Evolutionary conservation across 768 basidiomycete genomes (phyloP).

Genomic region (Exidia glandulosa): DNA sequence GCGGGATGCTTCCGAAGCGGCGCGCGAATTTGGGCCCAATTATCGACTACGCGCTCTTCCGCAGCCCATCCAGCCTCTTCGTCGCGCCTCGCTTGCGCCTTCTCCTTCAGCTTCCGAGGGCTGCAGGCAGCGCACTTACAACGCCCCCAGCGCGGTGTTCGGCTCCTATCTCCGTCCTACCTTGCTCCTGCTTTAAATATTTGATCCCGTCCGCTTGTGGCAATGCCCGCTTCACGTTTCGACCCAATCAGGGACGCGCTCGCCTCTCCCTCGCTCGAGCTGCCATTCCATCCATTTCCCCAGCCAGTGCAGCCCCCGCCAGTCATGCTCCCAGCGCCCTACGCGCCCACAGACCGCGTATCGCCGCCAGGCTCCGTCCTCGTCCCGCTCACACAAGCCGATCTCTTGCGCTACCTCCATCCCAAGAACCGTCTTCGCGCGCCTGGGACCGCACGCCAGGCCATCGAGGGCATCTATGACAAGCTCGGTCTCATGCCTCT

Average conservation of each 20-base stretch:
- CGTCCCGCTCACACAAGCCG: constrained; percentile 49
- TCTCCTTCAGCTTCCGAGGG: too few species aligned
- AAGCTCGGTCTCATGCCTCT: constrained; percentile 31
- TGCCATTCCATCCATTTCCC: background rate
- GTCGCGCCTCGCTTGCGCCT: too few species aligned
- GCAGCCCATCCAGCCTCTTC: too few species aligned
- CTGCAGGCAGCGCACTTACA: too few species aligned
- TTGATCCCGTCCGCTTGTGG: background rate
- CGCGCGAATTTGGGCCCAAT: background rate
- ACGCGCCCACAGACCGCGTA: constrained; percentile 51
- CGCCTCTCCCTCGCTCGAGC: background rate
- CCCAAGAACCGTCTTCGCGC: constrained; percentile 8
- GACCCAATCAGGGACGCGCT: constrained; percentile 76
- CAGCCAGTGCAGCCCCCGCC: constrained; percentile 18
- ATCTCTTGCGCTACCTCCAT: constrained; percentile 39
- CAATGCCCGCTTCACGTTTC: constrained; percentile 35
- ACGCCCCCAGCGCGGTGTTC: too few species aligned
- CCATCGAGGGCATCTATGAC: background rate
- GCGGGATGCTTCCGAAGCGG: too few species aligned
- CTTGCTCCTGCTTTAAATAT: background rate
- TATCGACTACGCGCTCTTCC: too few species aligned
- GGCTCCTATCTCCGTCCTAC: background rate
- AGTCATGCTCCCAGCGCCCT: constrained; percentile 35
- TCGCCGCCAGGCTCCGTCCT: constrained; percentile 53
- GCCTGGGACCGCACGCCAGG: constrained; percentile 20